These are phyloP conservation scores for Aphanocladium album DNA, from an alignment of 2,329 filamentous ascomycete genomes.

Conservation along the genomic window DNA sequence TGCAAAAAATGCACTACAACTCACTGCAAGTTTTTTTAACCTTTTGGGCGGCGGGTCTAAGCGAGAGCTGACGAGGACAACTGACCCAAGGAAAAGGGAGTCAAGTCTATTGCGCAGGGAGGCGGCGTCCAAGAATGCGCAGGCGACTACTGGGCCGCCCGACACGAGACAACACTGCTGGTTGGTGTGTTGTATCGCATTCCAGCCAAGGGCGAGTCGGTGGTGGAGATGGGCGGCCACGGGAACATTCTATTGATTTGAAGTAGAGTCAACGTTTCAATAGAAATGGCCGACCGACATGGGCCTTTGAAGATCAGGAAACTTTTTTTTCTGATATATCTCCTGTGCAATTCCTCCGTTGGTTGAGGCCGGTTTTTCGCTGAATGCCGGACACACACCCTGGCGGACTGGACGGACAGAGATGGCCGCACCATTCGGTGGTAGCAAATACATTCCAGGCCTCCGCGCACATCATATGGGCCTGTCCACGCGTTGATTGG, in stretches of 20 bases:
- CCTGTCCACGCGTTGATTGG: not conserved
- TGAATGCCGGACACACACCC: not conserved
- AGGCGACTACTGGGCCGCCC: not conserved
- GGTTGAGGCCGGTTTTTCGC: not conserved
- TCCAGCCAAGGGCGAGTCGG: not conserved
- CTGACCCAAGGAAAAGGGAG: not conserved
- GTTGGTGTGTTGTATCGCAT: not conserved
- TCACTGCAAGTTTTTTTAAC: not conserved
- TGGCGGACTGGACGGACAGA: not conserved
- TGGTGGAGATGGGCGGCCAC: not conserved
- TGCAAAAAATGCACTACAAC: not conserved
- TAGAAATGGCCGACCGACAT: not conserved
- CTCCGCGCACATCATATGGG: not conserved
- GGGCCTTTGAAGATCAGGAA: not conserved
- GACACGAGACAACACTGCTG: not conserved
- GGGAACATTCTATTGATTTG: not conserved
- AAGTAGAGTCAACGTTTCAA: not conserved
- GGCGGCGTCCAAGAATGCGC: not conserved
- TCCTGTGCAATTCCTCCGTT: not conserved
- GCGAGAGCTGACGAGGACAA: not conserved
- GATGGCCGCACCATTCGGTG: not conserved
- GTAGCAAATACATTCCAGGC: not conserved
- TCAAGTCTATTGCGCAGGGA: not conserved
- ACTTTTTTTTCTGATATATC: not conserved
- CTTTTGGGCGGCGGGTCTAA: not conserved